A percentile compares a stretch with the other conserved stretches of the same genome.
Evolutionary conservation across 768 basidiomycete species (phyloP).

Genomic region (Kwoniella sp.): DNA sequence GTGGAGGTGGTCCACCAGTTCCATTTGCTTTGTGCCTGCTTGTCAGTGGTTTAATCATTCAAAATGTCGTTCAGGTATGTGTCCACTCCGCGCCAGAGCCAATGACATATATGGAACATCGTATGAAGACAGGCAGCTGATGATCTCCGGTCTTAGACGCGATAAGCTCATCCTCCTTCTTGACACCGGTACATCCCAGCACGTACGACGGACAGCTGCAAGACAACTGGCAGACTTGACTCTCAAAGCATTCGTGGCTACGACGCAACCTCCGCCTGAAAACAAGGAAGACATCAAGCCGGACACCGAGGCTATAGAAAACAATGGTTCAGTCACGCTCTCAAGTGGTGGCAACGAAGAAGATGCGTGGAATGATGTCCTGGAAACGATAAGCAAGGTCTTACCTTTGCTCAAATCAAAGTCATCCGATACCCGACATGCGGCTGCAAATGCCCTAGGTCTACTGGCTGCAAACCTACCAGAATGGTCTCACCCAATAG

Average conservation of each 20-base stretch:
- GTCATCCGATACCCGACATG: slow-evolving; percentile 86
- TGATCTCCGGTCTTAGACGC: slow-evolving; percentile 63
- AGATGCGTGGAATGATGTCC: slow-evolving; percentile 81
- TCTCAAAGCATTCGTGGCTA: slow-evolving; percentile 70
- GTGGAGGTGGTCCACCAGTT: slow-evolving; percentile 37
- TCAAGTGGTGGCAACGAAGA: slow-evolving; percentile 40
- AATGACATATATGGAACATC: too few species aligned
- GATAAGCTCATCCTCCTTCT: slow-evolving; percentile 94
- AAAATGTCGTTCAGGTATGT: slow-evolving; percentile 38
- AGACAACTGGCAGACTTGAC: slow-evolving; percentile 93
- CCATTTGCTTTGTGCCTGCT: too few species aligned
- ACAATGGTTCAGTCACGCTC: slow-evolving; percentile 11
- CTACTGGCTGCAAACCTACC: slow-evolving; percentile 84
- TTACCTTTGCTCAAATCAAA: slow-evolving; percentile 87
- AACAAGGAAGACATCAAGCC: slow-evolving; percentile 23
- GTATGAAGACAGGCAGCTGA: not conserved
- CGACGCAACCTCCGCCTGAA: slow-evolving; percentile 13
- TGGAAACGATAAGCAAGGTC: slow-evolving; percentile 81
- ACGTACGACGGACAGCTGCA: slow-evolving; percentile 91
- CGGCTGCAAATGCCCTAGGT: slow-evolving; percentile 83
- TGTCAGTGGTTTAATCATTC: too few species aligned
- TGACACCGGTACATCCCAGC: slow-evolving; percentile 87
- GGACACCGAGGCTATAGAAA: not conserved
- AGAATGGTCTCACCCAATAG: slow-evolving; percentile 12
- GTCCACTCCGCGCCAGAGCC: too few species aligned